Evolutionary conservation across 768 basidiomycete genomes (phyloP).

Genomic region (Tylopilus vinaceipallidus): DNA sequence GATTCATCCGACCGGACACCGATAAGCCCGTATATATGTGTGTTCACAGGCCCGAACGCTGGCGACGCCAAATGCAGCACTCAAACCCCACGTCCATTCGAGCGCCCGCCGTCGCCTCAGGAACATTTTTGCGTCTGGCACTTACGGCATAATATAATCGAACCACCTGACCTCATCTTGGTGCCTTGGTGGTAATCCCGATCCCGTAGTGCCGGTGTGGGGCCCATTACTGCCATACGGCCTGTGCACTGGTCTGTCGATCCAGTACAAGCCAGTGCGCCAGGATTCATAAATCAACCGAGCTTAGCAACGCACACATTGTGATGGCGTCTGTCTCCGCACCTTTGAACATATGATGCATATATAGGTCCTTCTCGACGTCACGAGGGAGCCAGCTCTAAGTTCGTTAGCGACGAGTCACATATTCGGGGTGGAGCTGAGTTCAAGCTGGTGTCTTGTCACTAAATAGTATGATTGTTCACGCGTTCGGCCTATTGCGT

Average conservation of each 20-base stretch:
- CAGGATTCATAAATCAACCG: background rate
- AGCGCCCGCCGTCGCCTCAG: conserved; percentile 15
- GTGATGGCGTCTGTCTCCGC: too few relatives aligned
- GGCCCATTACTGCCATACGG: too few relatives aligned
- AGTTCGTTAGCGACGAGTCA: background rate
- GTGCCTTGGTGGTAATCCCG: background rate
- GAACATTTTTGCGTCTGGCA: conserved; percentile 6
- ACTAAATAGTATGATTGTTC: background rate
- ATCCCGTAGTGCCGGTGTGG: background rate
- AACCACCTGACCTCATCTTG: conserved; percentile 11
- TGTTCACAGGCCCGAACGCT: background rate
- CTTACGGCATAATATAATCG: conserved; percentile 17
- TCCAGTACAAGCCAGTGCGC: too few relatives aligned
- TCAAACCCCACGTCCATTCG: background rate
- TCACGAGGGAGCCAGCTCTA: background rate
- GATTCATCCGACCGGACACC: background rate
- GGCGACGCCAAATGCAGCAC: conserved; percentile 14
- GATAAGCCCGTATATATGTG: conserved; percentile 9
- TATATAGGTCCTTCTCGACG: background rate
- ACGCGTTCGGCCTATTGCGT: background rate
- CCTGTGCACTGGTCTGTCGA: too few relatives aligned
- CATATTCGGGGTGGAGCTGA: background rate
- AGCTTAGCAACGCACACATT: background rate
- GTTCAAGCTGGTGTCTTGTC: background rate
- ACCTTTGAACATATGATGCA: background rate